These are phyloP conservation scores for Aspergillus sp. DNA, from an alignment of 2,329 filamentous ascomycete species.

Conservation along the genomic window DNA sequence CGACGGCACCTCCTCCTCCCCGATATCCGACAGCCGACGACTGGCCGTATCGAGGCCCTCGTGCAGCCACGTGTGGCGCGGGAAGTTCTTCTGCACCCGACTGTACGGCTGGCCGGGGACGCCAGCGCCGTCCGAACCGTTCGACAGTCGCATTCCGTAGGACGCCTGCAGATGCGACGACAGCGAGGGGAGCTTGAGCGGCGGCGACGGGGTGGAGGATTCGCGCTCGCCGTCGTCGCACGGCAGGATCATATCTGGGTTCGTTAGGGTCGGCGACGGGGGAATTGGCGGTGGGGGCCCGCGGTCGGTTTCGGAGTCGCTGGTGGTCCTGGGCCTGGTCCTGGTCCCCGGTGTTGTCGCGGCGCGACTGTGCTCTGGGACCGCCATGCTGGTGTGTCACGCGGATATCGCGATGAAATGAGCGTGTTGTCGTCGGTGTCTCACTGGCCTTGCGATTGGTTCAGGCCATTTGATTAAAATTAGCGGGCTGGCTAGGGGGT, in stretches of 20 bases:
- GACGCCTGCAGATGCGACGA: constrained; percentile 34
- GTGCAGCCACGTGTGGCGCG: constrained; percentile 26
- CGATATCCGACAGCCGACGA: constrained; percentile 37
- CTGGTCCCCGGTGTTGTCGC: neutral
- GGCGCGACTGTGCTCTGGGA: neutral
- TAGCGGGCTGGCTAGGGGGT: too few relatives aligned
- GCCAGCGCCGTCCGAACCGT: constrained; percentile 2
- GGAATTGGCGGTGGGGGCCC: constrained; percentile 31
- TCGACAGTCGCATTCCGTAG: constrained; percentile 17
- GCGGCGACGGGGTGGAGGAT: constrained; percentile 43
- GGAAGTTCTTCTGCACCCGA: constrained; percentile 19
- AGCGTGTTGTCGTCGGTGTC: too few relatives aligned
- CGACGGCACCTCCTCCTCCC: constrained; percentile 32
- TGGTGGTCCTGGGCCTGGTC: neutral
- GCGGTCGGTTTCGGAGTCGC: constrained; percentile 6
- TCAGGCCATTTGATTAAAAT: too few relatives aligned
- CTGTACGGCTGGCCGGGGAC: constrained; percentile 3
- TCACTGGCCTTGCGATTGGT: too few relatives aligned
- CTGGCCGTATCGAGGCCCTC: constrained; percentile 27
- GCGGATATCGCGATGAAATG: neutral
- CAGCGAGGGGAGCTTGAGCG: constrained; percentile 40
- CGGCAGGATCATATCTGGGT: constrained; percentile 90
- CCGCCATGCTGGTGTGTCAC: neutral
- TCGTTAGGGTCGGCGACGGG: constrained; percentile 77
- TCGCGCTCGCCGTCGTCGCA: constrained; percentile 50